These are phyloP conservation scores for Cryomyces minteri DNA, from an alignment of 495 filamentous ascomycete species.

Conservation along the genomic window DNA sequence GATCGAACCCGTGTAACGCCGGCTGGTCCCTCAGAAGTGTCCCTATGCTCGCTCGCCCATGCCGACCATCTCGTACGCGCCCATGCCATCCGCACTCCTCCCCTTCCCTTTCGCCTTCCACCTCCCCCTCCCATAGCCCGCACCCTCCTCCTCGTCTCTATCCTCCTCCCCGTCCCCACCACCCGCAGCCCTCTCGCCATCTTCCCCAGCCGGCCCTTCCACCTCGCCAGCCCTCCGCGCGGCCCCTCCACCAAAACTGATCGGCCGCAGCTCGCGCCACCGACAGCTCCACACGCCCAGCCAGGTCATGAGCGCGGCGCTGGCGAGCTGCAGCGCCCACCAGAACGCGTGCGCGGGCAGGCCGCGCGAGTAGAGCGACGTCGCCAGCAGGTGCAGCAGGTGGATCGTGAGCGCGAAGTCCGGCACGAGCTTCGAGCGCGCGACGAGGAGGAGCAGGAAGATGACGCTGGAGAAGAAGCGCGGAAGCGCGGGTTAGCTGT, in stretches of 20 bases:
- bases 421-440: slow-evolving; percentile 74
- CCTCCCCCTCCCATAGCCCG: slow-evolving; percentile 30
- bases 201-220: slow-evolving; percentile 12
- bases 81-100: slow-evolving; percentile 37
- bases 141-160: slow-evolving; percentile 26
- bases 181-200: slow-evolving; percentile 25
- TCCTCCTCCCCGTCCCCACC: slow-evolving; percentile 23
- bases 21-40: no score
- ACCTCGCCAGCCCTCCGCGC: slow-evolving; percentile 9
- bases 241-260: slow-evolving; percentile 57
- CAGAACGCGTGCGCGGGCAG: slow-evolving; percentile 63
- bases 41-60: slow-evolving; percentile 23
- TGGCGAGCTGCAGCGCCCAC: slow-evolving; percentile 66
- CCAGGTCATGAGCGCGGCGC: slow-evolving; percentile 47
- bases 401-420: slow-evolving; percentile 89
- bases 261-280: slow-evolving; percentile 75
- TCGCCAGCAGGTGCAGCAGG: slow-evolving; percentile 65
- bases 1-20: no score
- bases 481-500: slow-evolving; percentile 7
- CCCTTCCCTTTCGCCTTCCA: slow-evolving; percentile 27
- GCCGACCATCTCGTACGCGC: slow-evolving; percentile 68
- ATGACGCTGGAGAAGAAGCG: slow-evolving; percentile 39
- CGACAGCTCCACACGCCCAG: slow-evolving; percentile 81
- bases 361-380: slow-evolving; percentile 52
- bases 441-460: slow-evolving; percentile 60